Conservation (phyloP, 352 stramenopile genomes). For the Detonula confervacea region DNA sequence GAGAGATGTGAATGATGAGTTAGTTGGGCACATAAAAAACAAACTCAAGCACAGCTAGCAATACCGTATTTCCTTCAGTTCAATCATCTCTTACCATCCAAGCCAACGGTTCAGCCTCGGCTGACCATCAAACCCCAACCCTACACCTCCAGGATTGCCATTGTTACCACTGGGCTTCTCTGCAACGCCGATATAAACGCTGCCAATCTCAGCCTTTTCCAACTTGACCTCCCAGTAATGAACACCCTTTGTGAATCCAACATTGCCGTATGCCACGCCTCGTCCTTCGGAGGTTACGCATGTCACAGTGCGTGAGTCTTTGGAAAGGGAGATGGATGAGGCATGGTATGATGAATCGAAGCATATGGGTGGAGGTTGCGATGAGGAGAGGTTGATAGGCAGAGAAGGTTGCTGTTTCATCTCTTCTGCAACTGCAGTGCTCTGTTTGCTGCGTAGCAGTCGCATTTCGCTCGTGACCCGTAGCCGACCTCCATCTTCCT, state of each 20-base stretch:
- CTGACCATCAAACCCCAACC: conserved; percentile 57
- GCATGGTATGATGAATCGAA: conserved; percentile 83
- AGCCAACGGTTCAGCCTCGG: conserved; percentile 64
- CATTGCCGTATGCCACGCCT: conserved; percentile 76
- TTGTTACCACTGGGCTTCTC: conserved; percentile 79
- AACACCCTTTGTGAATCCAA: conserved; percentile 89
- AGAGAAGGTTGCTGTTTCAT: conserved; percentile 22
- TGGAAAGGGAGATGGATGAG: conserved; percentile 74
- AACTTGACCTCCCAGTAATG: conserved; percentile 98
- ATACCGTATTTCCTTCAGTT: no score
- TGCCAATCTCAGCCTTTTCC: conserved; percentile 97
- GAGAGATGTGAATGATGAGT: no score
- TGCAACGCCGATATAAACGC: conserved; percentile 96
- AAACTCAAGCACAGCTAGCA: no score
- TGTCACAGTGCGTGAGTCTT: conserved; percentile 77
- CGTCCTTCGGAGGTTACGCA: conserved; percentile 77
- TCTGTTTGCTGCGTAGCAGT: conserved; percentile 53
- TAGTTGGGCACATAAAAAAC: no score
- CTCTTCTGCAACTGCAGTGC: conserved; percentile 12
- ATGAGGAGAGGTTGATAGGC: conserved; percentile 35
- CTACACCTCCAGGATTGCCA: conserved; percentile 49
- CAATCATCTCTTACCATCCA: conserved; percentile 54
- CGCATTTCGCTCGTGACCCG: conserved; percentile 75
- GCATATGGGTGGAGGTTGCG: conserved; percentile 66
- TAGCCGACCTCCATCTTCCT: conserved; percentile 65